A percentile compares a stretch with the other conserved stretches of the same genome.
phyloP scores from a whole-genome alignment of 768 basidiomycete species.

The Pisolithus microcarpus region DNA sequence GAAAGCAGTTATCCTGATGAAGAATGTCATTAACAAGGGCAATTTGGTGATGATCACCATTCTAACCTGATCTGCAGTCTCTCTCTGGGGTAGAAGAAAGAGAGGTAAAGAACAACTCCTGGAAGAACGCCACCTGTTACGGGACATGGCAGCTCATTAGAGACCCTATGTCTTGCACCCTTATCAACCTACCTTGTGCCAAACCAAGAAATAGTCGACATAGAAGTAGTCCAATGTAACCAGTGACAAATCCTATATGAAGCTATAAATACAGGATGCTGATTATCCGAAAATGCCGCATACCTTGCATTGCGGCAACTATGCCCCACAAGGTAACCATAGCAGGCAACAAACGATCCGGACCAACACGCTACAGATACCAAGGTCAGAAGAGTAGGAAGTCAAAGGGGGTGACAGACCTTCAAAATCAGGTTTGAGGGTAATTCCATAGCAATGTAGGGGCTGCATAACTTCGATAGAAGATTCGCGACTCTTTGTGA shows the following conservation, averaged over 20 bases:
- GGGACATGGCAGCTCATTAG: background rate
- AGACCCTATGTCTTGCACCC: background rate
- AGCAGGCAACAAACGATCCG: too few relatives aligned
- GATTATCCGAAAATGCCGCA: background rate
- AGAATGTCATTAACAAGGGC: background rate
- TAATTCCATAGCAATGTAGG: too few relatives aligned
- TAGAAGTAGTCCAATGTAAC: slow-evolving; percentile 46
- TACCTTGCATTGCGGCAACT: background rate
- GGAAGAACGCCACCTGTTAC: slow-evolving; percentile 32
- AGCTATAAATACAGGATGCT: background rate
- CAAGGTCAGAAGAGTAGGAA: background rate
- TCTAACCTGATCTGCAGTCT: slow-evolving; percentile 18
- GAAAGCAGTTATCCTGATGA: slow-evolving; percentile 31
- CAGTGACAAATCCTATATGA: slow-evolving; percentile 36
- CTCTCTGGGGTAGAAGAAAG: slow-evolving; percentile 37
- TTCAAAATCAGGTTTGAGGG: too few relatives aligned
- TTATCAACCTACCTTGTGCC: slow-evolving; percentile 42
- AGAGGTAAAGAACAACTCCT: slow-evolving; percentile 52
- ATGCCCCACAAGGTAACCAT: too few relatives aligned
- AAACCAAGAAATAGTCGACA: slow-evolving; percentile 47
- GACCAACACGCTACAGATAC: too few relatives aligned
- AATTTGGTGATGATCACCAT: background rate
- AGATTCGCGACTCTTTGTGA: too few relatives aligned
- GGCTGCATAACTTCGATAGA: too few relatives aligned
- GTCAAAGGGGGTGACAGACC: too few relatives aligned